Percentiles rank a stretch among this genome's conserved stretches.
Conservation (phyloP, 2,329 filamentous ascomycete species). For the Dactylellina sp. region DNA sequence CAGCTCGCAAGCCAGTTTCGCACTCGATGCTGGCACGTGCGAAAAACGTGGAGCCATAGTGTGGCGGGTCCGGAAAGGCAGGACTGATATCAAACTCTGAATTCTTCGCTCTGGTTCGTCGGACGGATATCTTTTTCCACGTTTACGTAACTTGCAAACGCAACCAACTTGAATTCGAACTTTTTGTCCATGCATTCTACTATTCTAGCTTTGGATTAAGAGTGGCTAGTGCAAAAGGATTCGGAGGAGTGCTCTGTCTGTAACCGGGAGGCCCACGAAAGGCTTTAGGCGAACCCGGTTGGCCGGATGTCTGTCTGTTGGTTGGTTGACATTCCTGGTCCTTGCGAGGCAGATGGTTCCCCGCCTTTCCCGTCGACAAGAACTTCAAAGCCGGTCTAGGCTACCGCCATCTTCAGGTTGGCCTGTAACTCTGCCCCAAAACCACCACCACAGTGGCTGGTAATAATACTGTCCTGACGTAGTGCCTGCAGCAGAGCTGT, state of each 20-base stretch:
- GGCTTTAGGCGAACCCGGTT: constrained; percentile 36
- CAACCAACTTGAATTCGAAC: neutral
- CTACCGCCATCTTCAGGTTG: neutral
- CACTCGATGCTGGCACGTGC: constrained; percentile 46
- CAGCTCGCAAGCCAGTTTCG: constrained; percentile 14
- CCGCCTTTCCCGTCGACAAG: constrained; percentile 29
- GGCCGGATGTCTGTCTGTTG: constrained; percentile 20
- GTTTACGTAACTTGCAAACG: constrained; percentile 24
- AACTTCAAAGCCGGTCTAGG: constrained; percentile 8
- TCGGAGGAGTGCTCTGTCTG: constrained; percentile 24
- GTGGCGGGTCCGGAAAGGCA: neutral
- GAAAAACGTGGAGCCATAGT: constrained; percentile 54
- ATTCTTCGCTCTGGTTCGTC: constrained; percentile 7
- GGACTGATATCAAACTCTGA: neutral
- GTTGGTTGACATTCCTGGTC: constrained; percentile 30
- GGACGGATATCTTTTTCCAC: neutral
- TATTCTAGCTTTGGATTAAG: too few species aligned
- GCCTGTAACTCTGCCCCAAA: too few species aligned
- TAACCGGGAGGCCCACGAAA: neutral
- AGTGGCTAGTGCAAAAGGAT: neutral
- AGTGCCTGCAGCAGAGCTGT: neutral
- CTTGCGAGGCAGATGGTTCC: constrained; percentile 10
- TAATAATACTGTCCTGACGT: neutral
- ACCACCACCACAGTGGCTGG: constrained; percentile 13
- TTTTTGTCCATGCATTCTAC: too few species aligned